Evolutionary conservation across 768 basidiomycete genomes (phyloP), one percentile per base, ranked within the genome.

Genomic region (Lactifluus piperatus): DNA sequence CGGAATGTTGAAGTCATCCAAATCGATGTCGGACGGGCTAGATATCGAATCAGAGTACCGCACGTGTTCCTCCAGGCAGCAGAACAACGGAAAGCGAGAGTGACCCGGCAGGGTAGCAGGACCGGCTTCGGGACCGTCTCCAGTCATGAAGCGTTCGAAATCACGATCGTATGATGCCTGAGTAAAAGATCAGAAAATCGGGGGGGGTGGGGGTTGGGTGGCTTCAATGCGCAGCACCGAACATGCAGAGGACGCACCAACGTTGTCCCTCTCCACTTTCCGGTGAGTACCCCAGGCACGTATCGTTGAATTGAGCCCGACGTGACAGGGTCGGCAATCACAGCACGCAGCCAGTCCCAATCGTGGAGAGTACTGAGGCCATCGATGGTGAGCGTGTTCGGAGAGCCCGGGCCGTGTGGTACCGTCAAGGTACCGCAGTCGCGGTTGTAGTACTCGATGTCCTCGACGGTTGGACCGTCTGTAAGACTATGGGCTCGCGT

Each of bases 51-150:
- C 14, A 10, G 49, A 36, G 32, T 50, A 57, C 24, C 54, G 47
- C 27, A 59, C 53, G 39, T 64, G 62, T 32, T 64, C 64, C 48
- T 63, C 51, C 20, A 64, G 51, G 2, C n/a, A 8, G 27, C 52
- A 63, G 34, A 36, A 64, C 14, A 64, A 29, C 10, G 62, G 62
- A 4, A 32, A 1, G 7, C 57, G 57, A 27, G 58, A 58, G 1
- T 51, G 20, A 3, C n/a, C 54, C 13, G 45, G 26, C 4, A 63
- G 34, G 1, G 54, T 29, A 32, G 62, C 45, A 20, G 57, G 50
- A 3, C 54, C 36, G 5, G 57, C 54, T 0, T 47, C n/a, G n/a
- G n/a, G n/a, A n/a, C n/a, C n/a, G n/a, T n/a, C 46, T 24, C 50
- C 57, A 3, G 37, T 49, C 39, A 61, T 52, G 45, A 61, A 56